phyloP scores from a whole-genome alignment of 2,329 filamentous ascomycete genomes.

The Ambrosiella beaveri region DNA sequence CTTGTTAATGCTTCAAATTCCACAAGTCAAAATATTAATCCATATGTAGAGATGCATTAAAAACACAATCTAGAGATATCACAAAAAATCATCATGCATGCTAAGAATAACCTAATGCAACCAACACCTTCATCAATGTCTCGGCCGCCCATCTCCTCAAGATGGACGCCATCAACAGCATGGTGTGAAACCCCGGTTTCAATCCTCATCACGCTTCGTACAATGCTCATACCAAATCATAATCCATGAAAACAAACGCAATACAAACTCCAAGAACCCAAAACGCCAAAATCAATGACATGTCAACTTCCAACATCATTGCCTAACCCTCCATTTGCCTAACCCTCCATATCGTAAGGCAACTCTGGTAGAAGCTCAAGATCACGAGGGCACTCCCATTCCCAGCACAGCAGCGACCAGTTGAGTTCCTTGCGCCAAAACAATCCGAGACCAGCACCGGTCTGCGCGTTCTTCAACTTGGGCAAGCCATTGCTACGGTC shows the following conservation, averaged over 20 bases:
- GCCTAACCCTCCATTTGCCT: conserved; percentile 11
- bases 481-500: conserved; percentile 35
- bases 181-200: too few species aligned
- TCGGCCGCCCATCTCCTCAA: too few species aligned
- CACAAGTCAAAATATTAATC: neutral
- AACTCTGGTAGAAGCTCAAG: conserved; percentile 19
- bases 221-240: too few species aligned
- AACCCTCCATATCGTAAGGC: conserved; percentile 12
- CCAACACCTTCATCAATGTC: neutral
- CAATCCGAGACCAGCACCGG: conserved; percentile 45
- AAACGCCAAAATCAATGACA: neutral
- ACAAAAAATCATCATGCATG: neutral
- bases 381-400: conserved; percentile 39
- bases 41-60: neutral
- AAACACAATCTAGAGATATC: neutral
- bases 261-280: neutral
- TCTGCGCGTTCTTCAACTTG: conserved; percentile 23
- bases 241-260: neutral
- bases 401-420: conserved; percentile 72
- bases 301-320: neutral
- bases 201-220: too few species aligned
- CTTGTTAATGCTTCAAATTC: neutral
- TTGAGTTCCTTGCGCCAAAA: conserved; percentile 66
- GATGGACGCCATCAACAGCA: too few species aligned
- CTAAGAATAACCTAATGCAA: neutral